Evolutionary conservation across 2,329 filamentous ascomycete species (phyloP).

Genomic region (Corynespora cassiicola): DNA sequence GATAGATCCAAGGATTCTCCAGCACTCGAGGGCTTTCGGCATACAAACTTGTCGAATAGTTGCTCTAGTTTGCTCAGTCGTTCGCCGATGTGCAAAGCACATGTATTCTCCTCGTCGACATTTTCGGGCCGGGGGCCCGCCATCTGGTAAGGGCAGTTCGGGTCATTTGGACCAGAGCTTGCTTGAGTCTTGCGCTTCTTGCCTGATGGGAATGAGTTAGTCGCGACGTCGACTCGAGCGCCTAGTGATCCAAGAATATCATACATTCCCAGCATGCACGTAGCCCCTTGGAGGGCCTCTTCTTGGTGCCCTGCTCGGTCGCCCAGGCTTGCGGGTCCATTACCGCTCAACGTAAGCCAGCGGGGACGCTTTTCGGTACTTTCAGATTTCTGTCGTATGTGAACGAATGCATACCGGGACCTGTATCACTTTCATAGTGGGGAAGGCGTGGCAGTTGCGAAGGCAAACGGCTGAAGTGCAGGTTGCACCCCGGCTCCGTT

Average conservation of each 20-base stretch:
- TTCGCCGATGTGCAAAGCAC: constrained; percentile 39
- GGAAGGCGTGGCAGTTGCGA: constrained; percentile 31
- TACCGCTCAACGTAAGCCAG: constrained; percentile 10
- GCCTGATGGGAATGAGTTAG: constrained; percentile 30
- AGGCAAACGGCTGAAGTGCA: constrained; percentile 29
- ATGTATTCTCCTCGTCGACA: constrained; percentile 25
- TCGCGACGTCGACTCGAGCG: not conserved
- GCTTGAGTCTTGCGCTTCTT: constrained; percentile 35
- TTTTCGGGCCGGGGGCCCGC: constrained; percentile 19
- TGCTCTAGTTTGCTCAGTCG: constrained; percentile 42
- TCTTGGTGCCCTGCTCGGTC: constrained; percentile 23
- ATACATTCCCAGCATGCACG: constrained; percentile 46
- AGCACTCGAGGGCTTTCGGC: constrained; percentile 30
- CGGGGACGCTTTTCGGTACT: constrained; percentile 11
- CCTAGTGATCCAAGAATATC: constrained; percentile 10
- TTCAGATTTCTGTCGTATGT: constrained; percentile 13
- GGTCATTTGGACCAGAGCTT: constrained; percentile 17
- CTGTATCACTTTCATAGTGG: constrained; percentile 41
- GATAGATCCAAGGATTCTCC: constrained; percentile 14
- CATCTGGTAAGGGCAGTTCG: constrained; percentile 18
- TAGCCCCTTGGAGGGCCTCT: constrained; percentile 33
- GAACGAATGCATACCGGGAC: constrained; percentile 24
- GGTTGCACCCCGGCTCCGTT: constrained; percentile 23
- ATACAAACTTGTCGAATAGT: constrained; percentile 44
- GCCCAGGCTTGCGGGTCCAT: constrained; percentile 28